Base-by-base conservation (phyloP, 75 land plant species). In the Cupressus sempervirens region DNA sequence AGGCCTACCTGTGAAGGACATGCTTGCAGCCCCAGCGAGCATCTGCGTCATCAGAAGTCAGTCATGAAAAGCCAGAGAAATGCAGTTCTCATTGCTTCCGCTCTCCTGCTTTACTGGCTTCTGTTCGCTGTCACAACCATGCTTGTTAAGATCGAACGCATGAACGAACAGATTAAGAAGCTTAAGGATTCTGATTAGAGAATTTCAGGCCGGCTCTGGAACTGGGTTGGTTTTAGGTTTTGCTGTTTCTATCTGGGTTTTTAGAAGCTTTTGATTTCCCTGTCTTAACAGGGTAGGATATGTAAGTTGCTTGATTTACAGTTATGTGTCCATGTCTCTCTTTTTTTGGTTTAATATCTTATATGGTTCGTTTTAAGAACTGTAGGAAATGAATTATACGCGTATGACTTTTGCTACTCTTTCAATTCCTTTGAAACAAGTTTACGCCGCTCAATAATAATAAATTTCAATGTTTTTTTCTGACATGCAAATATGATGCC, bases 21-120 rank as follows among this genome's bases (percentile, higher is more conserved):
- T 45, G 34, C 86, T 10, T 94, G 95, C 84, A 83, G 91, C 26
- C 89, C 89, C 11, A 34, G 87, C 62, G 97, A 95, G 86, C 92
- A 89, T 54, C 88, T 88, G 43, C 94, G 92, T 48, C 93, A 94
- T 84, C 88, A 88, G 90, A 94, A 92, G 75, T 92, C 95, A 16
- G 81, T 91, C 85, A 94, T 95, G 89, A 94, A 92, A 91, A 88
- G 90, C 81, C 97, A 95, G 90, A 91, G 97, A 46, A 94, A 95
- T 85, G 90, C 88, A 41, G 85, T 95, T 36, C 89, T 95, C 46
- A 93, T 95, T 83, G 89, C 89, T 54, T 83, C 92, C 29, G 92
- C 97, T 0, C 88, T 94, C 10, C 82, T 95, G 20, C 90, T 95
- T 84, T 95, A 95, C 84, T 95, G 97, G 97, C 87, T 95, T 7